Evolutionary conservation across 768 basidiomycete species (phyloP), one percentile per base, ranked within the genome.

Genomic region (Porphyrellus cyaneotinctus): DNA sequence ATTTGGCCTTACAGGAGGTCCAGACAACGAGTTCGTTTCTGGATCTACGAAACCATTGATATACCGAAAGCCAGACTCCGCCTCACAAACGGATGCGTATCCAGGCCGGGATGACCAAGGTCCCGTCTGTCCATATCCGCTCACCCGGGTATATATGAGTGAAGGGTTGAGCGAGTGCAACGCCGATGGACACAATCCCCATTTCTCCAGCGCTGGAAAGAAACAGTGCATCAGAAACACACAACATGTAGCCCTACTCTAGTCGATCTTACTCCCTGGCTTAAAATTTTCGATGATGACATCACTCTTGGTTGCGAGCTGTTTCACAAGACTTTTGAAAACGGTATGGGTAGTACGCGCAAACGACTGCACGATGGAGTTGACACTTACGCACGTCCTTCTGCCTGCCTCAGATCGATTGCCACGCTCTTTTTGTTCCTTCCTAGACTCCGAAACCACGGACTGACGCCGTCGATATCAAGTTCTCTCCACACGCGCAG

Each of bases 141-240:
- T 85, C 20, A 88, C 83, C 56, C 94, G 91, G 8, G 93, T 95
- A 64, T 91, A 94, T 61, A 97, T 90, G 52, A 97, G 78, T 47
- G 83, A 85, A 0, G 91, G 88, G 60, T 95, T 95, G 54, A 83
- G 81, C n/a, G 81, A 83, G 20, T 79, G 80, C 5, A 87, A 63
- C 49, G 76, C 74, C 12, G 68, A 69, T 2, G 84, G 84, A 6
- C 83, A 83, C 32, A 87, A 71, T 1, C 73, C 73, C 84, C 85
- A 87, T 68, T 81, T 85, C 61, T 87, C 85, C 10, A 88, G 74
- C 2, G 85, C 85, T 87, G 58, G 17, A 33, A 50, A n/a, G 30
- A n/a, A 35, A 12, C 17, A 0, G 33, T 0, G n/a, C 7, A 12
- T 61, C 17, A 54, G 45, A 18, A 18, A 54, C 13, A 30, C 11